These are phyloP conservation scores for Beauveria sp. DNA, from an alignment of 2,329 filamentous ascomycete species.

Conservation along the genomic window DNA sequence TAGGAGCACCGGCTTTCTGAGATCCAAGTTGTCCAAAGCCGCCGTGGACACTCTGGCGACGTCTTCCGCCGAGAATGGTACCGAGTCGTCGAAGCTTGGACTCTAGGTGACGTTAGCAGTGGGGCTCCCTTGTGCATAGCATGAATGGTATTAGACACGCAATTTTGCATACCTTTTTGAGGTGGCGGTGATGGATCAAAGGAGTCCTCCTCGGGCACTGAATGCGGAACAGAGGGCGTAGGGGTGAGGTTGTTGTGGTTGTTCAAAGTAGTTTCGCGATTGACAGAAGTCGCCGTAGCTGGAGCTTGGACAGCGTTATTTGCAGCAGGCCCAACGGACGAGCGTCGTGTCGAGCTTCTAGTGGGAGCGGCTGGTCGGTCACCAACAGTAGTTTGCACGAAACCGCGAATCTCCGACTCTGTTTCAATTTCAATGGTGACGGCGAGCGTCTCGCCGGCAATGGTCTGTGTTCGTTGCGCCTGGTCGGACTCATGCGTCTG, in stretches of 20 bases:
- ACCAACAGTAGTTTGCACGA: constrained; percentile 39
- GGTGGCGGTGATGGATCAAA: constrained; percentile 6
- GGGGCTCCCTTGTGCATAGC: neutral
- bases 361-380: constrained; percentile 27
- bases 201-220: constrained; percentile 27
- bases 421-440: constrained; percentile 81
- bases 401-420: constrained; percentile 75
- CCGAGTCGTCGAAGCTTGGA: constrained; percentile 57
- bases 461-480: constrained; percentile 65
- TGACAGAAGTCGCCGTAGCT: neutral
- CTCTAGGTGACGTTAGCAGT: constrained; percentile 31
- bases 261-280: constrained; percentile 6
- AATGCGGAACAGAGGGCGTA: constrained; percentile 5
- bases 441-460: constrained; percentile 73
- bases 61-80: constrained; percentile 56
- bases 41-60: constrained; percentile 59
- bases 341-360: constrained; percentile 34
- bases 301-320: constrained; percentile 1
- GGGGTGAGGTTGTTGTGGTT: neutral
- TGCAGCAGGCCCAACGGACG: constrained; percentile 25
- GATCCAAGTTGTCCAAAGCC: constrained; percentile 52
- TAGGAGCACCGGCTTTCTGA: constrained; percentile 38
- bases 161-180: constrained; percentile 4
- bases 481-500: constrained; percentile 89
- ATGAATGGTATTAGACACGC: neutral